Base-by-base conservation (phyloP, 495 filamentous ascomycete species). In the Paragyromitra xinjiangensis region DNA sequence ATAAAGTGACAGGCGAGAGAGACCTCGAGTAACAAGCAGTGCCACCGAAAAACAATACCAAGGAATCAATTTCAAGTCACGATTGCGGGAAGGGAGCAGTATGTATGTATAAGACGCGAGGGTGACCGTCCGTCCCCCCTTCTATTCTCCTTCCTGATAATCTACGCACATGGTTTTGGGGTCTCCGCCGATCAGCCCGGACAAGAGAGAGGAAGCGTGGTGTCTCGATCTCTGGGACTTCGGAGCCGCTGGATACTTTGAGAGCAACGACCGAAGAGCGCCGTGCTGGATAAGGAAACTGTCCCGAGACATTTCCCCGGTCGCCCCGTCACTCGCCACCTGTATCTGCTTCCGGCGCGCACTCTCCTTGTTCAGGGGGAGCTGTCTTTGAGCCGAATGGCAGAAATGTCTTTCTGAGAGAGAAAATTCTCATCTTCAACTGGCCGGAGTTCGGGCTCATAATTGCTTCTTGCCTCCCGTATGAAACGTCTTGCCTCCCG, bases 151-250 rank as follows among this genome's bases (percentile, higher is more conserved):
- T 72, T 73, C 71, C 61, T 73, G 69, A 64, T 66, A 66, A 62
- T 42, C 69, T 72, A 29, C 24, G 56, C 68, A 42, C 69, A 73
- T 77, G 69, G 74, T 77, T 77, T 73, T 77, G 74, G 74, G 51
- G 50, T 34, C 62, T 73, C 68, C 51, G 69, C 74, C 74, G 74
- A 77, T 77, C 74, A 77, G 69, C 51, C 29, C 71, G 55, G 68
- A 40, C 68, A 62, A 70, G 55, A 11, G 55, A 53, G 34, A 70
- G 53, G 42, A 58, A 71, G 56, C 56, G 69, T 71, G 19, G 69
- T 77, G 74, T 65, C 61, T 77, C 74, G 69, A 77, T 77, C 73
- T 77, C 51, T 77, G 40, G 73, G 50, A 72, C 69, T 73, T 73
- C 74, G 74, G 74, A 73, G 69, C 19, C 61, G 29, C 51, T 73